Evolutionary conservation across 495 filamentous ascomycete genomes (phyloP).

Genomic region (Thozetella sp.): DNA sequence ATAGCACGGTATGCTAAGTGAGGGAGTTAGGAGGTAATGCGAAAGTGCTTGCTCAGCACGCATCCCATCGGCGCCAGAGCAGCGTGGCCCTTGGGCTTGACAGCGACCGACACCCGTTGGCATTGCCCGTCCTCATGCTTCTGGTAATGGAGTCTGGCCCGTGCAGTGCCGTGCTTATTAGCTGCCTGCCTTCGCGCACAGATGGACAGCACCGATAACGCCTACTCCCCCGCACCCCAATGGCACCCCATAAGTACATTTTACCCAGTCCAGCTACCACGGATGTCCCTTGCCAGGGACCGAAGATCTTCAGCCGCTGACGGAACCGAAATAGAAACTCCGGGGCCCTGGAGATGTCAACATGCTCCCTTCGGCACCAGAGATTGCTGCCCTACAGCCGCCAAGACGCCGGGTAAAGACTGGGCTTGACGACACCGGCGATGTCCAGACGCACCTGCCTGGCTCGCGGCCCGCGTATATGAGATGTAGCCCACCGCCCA

Average conservation of each 20-base stretch:
- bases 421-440: background rate
- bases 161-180: too few relatives aligned
- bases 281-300: background rate
- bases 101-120: too few relatives aligned
- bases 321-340: conserved; percentile 13
- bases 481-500: background rate
- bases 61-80: too few relatives aligned
- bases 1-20: too few relatives aligned
- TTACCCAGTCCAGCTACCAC: background rate
- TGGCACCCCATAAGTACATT: background rate
- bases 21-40: too few relatives aligned
- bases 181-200: too few relatives aligned
- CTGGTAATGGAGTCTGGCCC: too few relatives aligned
- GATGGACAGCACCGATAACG: background rate
- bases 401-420: conserved; percentile 8
- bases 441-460: background rate
- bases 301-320: conserved; percentile 16
- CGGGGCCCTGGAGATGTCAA: background rate
- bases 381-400: conserved; percentile 10
- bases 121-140: too few relatives aligned
- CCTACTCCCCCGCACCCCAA: background rate
- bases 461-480: background rate
- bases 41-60: too few relatives aligned
- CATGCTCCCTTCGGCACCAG: background rate
- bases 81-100: too few relatives aligned